Conservation (phyloP, 2,329 filamentous ascomycete species). For the Leptosphaerulina australis region DNA sequence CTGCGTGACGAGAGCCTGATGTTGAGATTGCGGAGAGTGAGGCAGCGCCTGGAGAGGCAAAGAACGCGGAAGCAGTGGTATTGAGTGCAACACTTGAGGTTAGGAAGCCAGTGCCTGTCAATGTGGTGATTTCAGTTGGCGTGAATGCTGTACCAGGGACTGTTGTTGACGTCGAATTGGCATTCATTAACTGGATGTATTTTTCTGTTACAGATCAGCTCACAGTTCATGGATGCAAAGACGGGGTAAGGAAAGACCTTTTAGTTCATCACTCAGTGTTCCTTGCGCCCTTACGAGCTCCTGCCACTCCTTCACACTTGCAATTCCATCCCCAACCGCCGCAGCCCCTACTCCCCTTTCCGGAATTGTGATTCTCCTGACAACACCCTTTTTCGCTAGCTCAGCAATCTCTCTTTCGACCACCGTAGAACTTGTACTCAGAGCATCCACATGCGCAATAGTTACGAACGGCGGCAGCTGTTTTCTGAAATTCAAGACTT, state of each 20-base stretch:
- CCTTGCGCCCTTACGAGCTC: slow-evolving; percentile 34
- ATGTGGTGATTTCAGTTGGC: slow-evolving; percentile 58
- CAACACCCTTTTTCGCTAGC: slow-evolving; percentile 61
- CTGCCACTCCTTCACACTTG: slow-evolving; percentile 61
- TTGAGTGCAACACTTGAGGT: slow-evolving; percentile 54
- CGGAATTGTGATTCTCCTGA: slow-evolving; percentile 69
- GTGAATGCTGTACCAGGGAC: slow-evolving; percentile 52
- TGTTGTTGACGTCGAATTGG: slow-evolving; percentile 57
- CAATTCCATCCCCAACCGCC: slow-evolving; percentile 68
- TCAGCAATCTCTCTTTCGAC: slow-evolving; percentile 72
- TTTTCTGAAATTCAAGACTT: slow-evolving; percentile 66
- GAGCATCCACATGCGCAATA: slow-evolving; percentile 68
- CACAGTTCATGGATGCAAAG: not conserved
- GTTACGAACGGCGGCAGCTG: slow-evolving; percentile 69
- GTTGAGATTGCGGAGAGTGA: slow-evolving; percentile 65
- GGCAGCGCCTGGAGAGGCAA: slow-evolving; percentile 51
- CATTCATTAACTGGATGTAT: slow-evolving; percentile 60
- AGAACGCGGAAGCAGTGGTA: slow-evolving; percentile 47
- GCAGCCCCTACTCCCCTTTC: slow-evolving; percentile 62
- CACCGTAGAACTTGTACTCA: slow-evolving; percentile 66
- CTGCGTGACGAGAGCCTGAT: slow-evolving; percentile 66
- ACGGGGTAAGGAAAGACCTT: slow-evolving; percentile 44
- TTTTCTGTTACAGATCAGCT: slow-evolving; percentile 42
- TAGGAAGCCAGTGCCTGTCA: slow-evolving; percentile 71
- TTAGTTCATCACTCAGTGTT: slow-evolving; percentile 31